These are phyloP conservation scores for Diutina rugosa DNA, from an alignment of 1,139 yeast genomes.

Conservation along the genomic window DNA sequence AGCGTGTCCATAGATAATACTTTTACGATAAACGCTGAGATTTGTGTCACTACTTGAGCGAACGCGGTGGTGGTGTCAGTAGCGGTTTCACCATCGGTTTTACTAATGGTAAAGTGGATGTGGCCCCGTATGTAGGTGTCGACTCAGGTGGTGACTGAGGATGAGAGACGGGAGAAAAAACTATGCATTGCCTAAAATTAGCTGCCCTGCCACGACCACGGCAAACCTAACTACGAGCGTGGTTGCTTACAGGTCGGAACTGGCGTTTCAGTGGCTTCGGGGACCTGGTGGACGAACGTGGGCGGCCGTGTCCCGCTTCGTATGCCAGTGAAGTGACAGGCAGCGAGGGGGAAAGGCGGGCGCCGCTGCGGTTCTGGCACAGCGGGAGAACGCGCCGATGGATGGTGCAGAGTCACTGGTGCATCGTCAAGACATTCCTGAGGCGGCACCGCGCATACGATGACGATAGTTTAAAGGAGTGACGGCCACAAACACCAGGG, in stretches of 20 bases:
- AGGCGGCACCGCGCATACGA: not conserved
- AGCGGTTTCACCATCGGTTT: too few species aligned
- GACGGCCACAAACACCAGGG: not conserved
- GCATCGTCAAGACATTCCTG: not conserved
- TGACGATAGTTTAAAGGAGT: not conserved
- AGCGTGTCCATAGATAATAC: not conserved
- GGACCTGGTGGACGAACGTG: not conserved
- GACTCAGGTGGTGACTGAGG: too few species aligned
- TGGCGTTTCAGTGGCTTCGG: not conserved
- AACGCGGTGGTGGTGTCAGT: not conserved
- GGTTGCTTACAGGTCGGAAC: not conserved
- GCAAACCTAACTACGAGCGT: not conserved
- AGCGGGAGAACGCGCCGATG: not conserved
- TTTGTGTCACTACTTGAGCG: not conserved
- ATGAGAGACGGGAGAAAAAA: too few species aligned
- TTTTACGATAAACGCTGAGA: not conserved
- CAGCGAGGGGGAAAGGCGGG: not conserved
- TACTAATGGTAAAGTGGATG: too few species aligned
- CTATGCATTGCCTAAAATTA: not conserved
- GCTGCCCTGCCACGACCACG: not conserved
- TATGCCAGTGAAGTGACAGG: not conserved
- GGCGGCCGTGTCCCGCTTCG: not conserved
- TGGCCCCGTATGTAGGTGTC: too few species aligned
- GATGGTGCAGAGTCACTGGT: not conserved
- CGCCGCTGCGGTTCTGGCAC: not conserved